Percentiles rank a stretch among this genome's conserved stretches.
phyloP scores from a whole-genome alignment of 805 yeast species.

The Zygoascus biomembranicola region DNA sequence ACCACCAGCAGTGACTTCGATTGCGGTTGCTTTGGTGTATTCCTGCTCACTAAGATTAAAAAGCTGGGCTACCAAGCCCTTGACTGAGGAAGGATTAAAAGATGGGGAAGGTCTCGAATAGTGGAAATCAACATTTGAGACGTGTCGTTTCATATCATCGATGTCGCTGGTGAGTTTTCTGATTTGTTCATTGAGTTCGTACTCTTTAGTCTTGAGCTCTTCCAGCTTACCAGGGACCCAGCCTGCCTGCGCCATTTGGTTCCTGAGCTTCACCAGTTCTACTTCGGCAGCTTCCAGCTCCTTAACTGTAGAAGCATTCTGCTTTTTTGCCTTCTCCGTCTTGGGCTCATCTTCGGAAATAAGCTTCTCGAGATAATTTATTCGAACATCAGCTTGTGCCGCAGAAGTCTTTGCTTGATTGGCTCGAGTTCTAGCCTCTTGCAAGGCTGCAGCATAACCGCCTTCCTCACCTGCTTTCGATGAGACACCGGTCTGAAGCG shows the following conservation, averaged over 20 bases:
- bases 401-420: slow-evolving; percentile 47
- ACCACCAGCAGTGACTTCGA: slow-evolving; percentile 93
- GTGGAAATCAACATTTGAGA: slow-evolving; percentile 67
- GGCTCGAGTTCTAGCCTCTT: slow-evolving; percentile 48
- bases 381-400: slow-evolving; percentile 52
- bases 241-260: slow-evolving; percentile 44
- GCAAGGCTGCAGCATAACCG: slow-evolving; percentile 69
- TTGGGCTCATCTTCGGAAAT: slow-evolving; percentile 31
- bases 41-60: slow-evolving; percentile 55
- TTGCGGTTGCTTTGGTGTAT: slow-evolving; percentile 61
- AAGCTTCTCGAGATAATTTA: slow-evolving; percentile 49
- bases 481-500: slow-evolving; percentile 84
- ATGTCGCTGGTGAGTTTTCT: slow-evolving; percentile 39
- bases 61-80: slow-evolving; percentile 85
- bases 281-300: slow-evolving; percentile 38
- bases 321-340: slow-evolving; percentile 43
- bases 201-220: slow-evolving; percentile 17
- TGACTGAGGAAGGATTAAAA: slow-evolving; percentile 56
- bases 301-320: slow-evolving; percentile 34
- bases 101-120: slow-evolving; percentile 56
- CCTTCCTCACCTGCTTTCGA: slow-evolving; percentile 67
- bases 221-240: slow-evolving; percentile 20
- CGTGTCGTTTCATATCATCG: slow-evolving; percentile 50
- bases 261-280: slow-evolving; percentile 33
- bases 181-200: slow-evolving; percentile 35